Evolutionary conservation across 306 rosid species (phyloP).

Genomic region (Medicago ruthenica): DNA sequence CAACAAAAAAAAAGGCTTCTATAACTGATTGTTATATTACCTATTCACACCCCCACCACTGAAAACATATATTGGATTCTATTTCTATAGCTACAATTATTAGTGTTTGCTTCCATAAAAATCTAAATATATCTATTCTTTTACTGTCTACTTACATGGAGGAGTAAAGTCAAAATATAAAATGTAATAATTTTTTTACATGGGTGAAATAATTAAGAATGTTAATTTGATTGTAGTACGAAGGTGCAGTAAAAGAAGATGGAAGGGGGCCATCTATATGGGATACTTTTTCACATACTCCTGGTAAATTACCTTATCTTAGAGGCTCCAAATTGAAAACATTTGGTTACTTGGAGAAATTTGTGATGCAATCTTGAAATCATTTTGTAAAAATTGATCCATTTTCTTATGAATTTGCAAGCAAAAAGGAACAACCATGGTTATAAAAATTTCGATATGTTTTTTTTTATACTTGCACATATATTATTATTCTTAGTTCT

Average conservation of each 20-base stretch:
- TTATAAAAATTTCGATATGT: too few relatives aligned
- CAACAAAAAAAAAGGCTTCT: too few relatives aligned
- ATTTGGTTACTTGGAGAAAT: too few relatives aligned
- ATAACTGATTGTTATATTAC: too few relatives aligned
- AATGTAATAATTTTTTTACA: neutral
- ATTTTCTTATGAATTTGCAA: neutral
- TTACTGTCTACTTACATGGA: too few relatives aligned
- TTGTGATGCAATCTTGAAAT: too few relatives aligned
- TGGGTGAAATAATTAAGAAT: neutral
- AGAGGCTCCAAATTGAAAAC: too few relatives aligned
- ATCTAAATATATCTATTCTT: too few relatives aligned
- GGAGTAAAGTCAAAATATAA: neutral
- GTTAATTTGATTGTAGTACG: constrained; percentile 54
- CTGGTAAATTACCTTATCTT: constrained; percentile 48
- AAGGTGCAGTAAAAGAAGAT: constrained; percentile 84
- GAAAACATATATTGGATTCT: neutral
- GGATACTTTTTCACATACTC: constrained; percentile 80
- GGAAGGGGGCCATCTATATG: constrained; percentile 84
- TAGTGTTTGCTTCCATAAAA: too few relatives aligned
- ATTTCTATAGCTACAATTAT: too few relatives aligned
- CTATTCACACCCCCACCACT: neutral
- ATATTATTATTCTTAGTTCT: too few relatives aligned
- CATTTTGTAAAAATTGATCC: neutral
- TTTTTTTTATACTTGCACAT: too few relatives aligned
- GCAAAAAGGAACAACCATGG: neutral